Base-by-base conservation (phyloP, 2,329 filamentous ascomycete species). In the Ophiostoma himal-ulmi region DNA sequence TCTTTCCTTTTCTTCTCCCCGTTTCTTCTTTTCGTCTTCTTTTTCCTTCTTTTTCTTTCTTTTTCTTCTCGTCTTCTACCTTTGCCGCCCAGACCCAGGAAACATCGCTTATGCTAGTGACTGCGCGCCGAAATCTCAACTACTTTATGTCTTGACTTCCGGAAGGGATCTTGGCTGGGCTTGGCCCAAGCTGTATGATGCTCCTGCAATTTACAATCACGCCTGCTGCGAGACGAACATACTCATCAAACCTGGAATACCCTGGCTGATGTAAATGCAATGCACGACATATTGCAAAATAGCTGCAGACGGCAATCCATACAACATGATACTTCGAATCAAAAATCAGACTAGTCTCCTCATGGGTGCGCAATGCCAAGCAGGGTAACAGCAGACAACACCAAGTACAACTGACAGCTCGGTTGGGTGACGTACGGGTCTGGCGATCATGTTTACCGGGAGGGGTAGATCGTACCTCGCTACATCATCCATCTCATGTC, bases 1-100 rank as follows among this genome's bases (percentile, higher is more conserved):
- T 67, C 62, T 26, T n/a, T 70, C 65, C n/a, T 39, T 65, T 60
- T 36, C 37, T 52, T 30, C 62, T 39, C 44, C 5, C 17, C 41
- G 52, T n/a, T 17, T 20, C 64, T 69, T 57, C 57, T 71, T 69
- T 41, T 34, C n/a, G 1, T 57, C 65, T 39, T 44, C 65, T 37
- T 52, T 65, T n/a, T 36, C 41, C 70, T 68, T 39, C 62, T 41
- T 48, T 57, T 44, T 34, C 69, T 14, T 57, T 52, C 8, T 14
- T 67, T 66, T 70, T 68, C n/a, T 39, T n/a, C 22, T 30, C 41
- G 36, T 41, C n/a, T 30, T 26, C 26, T 60, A 34, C 57, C 34
- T 34, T 14, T 60, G 8, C 26, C 48, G 22, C 22, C 13, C 57
- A 30, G 57, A 34, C 22, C 11, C 6, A 8, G 22, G 57, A 34